Base-by-base conservation (phyloP, 345 rosid species). In the Arabis hirsuta region DNA sequence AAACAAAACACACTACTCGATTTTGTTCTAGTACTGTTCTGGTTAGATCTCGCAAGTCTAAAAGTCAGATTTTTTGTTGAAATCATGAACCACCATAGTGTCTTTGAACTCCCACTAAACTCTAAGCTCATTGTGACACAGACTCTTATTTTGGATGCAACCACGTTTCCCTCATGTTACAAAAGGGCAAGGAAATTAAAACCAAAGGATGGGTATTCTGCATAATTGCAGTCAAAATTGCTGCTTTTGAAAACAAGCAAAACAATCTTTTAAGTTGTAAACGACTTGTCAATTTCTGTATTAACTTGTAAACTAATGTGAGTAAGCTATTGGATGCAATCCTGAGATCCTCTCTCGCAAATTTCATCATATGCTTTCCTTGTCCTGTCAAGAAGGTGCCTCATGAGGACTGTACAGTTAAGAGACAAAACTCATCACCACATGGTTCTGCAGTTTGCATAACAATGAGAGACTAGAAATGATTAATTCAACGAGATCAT, bases 361-460 rank as follows among this genome's bases (percentile, higher is more conserved):
- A 42, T 41, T 73, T 77, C 27, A 84, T 72, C 69, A 41, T 75
- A 77, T 81, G 84, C 61, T 76, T 82, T 73, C 82, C 89, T 77
- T 83, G 82, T 1, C 77, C 54, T 26, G 76, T 80, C 80, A 86
- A 73, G 44, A 60, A 55, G 44, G 51, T 26, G 42, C 54, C 73
- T 63, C 55, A 72, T 0, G 83, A 67, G 12, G 71, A 56, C 90
- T 87, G 80, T 72, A 62, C 57, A 76, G 11, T 61, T 61, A 61
- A 61, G 20, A 11, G 27, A n/a, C 12, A 16, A 45, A 32, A 47
- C 58, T 27, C 9, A 6, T 12, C 10, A 13, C 7, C 39, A 53
- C 39, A 54, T 54, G 22, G 11, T 8, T 47, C 47, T 65, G 44
- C 38, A 47, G 10, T 19, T 47, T 46, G 56, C 36, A 36, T 36